Base-by-base conservation (phyloP, 371 early-diverging fungal species). In the Rhizoclosmatium hyalinum region DNA sequence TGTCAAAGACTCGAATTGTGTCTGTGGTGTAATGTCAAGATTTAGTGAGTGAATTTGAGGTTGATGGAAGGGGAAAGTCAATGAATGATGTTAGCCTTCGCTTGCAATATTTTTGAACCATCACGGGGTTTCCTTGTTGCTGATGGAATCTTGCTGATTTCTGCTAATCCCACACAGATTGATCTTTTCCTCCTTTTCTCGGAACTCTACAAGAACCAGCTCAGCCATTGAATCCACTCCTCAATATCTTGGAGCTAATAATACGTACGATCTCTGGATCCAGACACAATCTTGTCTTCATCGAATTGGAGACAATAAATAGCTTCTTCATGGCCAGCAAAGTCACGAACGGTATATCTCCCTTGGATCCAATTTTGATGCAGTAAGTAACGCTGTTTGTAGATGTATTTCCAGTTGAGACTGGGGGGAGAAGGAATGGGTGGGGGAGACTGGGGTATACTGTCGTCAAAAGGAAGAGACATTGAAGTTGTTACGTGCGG, bases 1-100 rank as follows among this genome's bases (percentile, higher is more conserved):
- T 80, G 81, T 95, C 92, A 94, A 95, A 95, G 21, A 95, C 75
- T 74, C 92, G 93, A 78, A 96, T 92, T 3, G 93, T 92, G 62
- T 84, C 86, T 74, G 75, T 63, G 12, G 56, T 57, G 8, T 57
- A 10, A 65, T 68, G 57, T 10, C 45, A 62, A 42, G 43, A 58
- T 24, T 24, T 24, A 24, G 24, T 24, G 24, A 24, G 24, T 24
- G 24, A 24, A 0, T 24, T 24, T 24, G 24, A 24, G 24, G 24
- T 24, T 24, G 0, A 24, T 24, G 24, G 24, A 24, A 24, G 24
- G 24, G 24, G 24, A 24, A 24, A 24, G 24, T 24, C 24, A 24
- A 24, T 24, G 24, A 24, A 24, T 24, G 24, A 24, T 24, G 24
- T 24, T 24, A 0, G 24, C 24, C 24, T 24, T 24, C 24, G 24